Evolutionary conservation across 345 rosid genomes (phyloP).

Genomic region (Mercurialis annua): DNA sequence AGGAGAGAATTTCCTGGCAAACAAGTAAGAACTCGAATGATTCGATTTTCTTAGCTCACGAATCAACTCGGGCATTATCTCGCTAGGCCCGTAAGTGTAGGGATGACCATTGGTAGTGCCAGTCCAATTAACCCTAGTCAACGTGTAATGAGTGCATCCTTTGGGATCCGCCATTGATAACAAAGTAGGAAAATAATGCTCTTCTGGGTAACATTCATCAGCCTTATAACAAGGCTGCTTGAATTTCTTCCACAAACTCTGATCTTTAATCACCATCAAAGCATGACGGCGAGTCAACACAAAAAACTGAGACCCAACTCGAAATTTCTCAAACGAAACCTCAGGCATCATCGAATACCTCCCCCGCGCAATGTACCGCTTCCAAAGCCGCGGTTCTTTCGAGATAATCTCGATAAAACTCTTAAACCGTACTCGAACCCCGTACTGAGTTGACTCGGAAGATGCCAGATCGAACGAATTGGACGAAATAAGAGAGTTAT

Average conservation of each 20-base stretch:
- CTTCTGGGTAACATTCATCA: conserved; percentile 87
- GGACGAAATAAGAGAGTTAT: conserved; percentile 52
- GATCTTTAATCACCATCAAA: conserved; percentile 58
- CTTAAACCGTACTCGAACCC: conserved; percentile 52
- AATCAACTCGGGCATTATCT: conserved; percentile 58
- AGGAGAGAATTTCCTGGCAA: conserved; percentile 91
- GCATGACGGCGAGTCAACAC: conserved; percentile 79
- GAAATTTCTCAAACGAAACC: conserved; percentile 56
- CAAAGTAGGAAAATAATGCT: conserved; percentile 92
- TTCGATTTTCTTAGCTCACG: conserved; percentile 55
- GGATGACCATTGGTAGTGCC: conserved; percentile 88
- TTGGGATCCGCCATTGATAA: conserved; percentile 74
- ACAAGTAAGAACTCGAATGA: conserved; percentile 68
- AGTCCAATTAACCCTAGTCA: conserved; percentile 90
- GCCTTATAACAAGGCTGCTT: conserved; percentile 68
- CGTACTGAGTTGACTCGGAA: conserved; percentile 31
- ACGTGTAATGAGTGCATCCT: conserved; percentile 61
- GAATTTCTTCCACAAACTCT: conserved; percentile 74
- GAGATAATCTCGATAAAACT: conserved; percentile 77
- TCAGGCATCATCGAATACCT: conserved; percentile 77
- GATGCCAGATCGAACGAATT: conserved; percentile 48
- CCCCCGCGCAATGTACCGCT: conserved; percentile 78
- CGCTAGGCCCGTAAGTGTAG: conserved; percentile 52
- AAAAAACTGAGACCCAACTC: conserved; percentile 94
- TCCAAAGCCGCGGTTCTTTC: conserved; percentile 66